A percentile compares a stretch with the other conserved stretches of the same genome.
phyloP scores from a whole-genome alignment of 1,284 basidiomycete species.

The Trametes hirsuta region DNA sequence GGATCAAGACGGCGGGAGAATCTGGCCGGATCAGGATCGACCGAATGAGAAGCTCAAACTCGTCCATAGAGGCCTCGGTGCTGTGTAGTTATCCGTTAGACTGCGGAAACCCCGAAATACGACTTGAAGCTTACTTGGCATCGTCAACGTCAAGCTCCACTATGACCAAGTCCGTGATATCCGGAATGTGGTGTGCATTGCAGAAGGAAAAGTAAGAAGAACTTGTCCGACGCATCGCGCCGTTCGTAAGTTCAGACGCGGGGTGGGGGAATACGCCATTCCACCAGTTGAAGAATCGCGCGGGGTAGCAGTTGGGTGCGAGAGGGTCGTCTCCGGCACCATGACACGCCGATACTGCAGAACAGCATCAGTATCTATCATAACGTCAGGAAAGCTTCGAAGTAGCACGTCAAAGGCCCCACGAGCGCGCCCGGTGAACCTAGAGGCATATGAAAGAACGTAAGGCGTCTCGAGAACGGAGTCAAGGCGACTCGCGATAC shows the following conservation, averaged over 20 bases:
- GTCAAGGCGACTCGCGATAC: not conserved
- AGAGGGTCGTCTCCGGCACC: conserved; percentile 93
- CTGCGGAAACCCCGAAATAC: not conserved
- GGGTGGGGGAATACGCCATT: conserved; percentile 93
- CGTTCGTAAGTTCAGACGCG: conserved; percentile 93
- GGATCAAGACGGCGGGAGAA: conserved; percentile 85
- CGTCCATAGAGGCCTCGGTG: conserved; percentile 70
- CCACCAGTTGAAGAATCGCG: conserved; percentile 94
- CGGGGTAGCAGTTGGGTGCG: conserved; percentile 85
- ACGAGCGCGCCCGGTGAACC: conserved; percentile 4
- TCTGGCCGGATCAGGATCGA: conserved; percentile 88
- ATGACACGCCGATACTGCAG: conserved; percentile 85
- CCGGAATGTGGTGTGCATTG: conserved; percentile 88
- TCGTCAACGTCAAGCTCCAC: conserved; percentile 93
- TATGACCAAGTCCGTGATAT: conserved; percentile 90
- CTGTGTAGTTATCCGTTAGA: conserved; percentile 41
- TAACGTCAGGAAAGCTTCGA: not conserved
- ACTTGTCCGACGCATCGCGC: conserved; percentile 86
- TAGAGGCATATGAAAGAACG: conserved; percentile 5
- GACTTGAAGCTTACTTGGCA: conserved; percentile 61
- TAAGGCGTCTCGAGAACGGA: conserved; percentile 3
- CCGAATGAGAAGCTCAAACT: conserved; percentile 90
- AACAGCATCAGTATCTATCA: conserved; percentile 6
- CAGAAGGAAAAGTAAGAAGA: conserved; percentile 95
- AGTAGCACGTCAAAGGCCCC: not conserved